Conservation (phyloP, 2,329 filamentous ascomycete species). For the Daldinia eschscholtzii region DNA sequence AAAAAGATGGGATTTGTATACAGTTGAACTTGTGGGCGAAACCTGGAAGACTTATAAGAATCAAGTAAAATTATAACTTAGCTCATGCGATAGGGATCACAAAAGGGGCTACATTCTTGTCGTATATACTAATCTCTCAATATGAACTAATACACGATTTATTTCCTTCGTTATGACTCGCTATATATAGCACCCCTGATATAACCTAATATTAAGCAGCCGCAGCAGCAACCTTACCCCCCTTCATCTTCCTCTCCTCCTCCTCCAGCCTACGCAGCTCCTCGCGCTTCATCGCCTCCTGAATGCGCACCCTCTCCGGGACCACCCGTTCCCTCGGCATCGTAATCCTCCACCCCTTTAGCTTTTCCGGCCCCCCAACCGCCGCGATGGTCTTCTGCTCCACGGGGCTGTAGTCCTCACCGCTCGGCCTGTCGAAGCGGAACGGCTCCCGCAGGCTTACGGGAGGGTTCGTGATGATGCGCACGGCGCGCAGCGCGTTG, state of each 20-base stretch:
- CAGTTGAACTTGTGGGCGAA: too few species aligned
- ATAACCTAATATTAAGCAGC: conserved; percentile 39
- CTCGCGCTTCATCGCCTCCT: conserved; percentile 64
- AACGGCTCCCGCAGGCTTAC: conserved; percentile 66
- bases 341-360: conserved; percentile 66
- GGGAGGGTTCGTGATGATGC: conserved; percentile 70
- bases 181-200: not conserved
- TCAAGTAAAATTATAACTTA: not conserved
- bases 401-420: conserved; percentile 65
- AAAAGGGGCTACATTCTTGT: not conserved
- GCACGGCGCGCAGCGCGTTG: conserved; percentile 59
- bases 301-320: conserved; percentile 62
- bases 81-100: not conserved
- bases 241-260: conserved; percentile 25
- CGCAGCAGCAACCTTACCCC: conserved; percentile 38
- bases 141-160: not conserved
- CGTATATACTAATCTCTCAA: not conserved
- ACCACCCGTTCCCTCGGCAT: conserved; percentile 63
- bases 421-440: conserved; percentile 63
- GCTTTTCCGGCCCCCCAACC: conserved; percentile 60
- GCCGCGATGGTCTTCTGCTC: conserved; percentile 67
- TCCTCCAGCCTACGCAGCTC: conserved; percentile 61
- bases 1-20: too few species aligned
- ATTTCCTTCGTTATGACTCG: not conserved
- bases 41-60: too few species aligned